Base-by-base conservation (phyloP, 305 asterid genomes). In the Fraxinus paxiana region DNA sequence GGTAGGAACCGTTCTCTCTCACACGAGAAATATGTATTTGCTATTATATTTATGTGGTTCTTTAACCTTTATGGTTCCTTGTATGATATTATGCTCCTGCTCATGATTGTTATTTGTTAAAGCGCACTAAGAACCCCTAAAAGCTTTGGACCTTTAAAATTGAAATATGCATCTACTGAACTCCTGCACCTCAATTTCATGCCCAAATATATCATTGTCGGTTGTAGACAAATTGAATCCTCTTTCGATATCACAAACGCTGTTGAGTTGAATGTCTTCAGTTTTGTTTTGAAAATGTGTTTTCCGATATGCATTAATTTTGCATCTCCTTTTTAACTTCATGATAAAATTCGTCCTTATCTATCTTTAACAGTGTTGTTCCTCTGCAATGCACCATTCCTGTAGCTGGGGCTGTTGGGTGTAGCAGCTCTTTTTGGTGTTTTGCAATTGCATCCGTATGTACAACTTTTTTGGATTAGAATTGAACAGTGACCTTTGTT, bases 1-100 rank as follows among this genome's bases (percentile, higher is more conserved):
- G 98, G 99, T 94, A 84, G 73, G 51, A 46, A 10, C 76, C 24
- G 76, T 63, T 75, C 30, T 73, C n/a, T 46, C 59, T 73, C 37
- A 65, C 43, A 30, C 48, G 63, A 17, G 67, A 79, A 48, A 54
- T 76, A 69, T 76, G 20, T 43, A 7, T 18, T 75, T 74, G 51
- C 77, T 85, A 22, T 72, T 82, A 56, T 51, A 12, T 18, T 59
- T n/a, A 51, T 20, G 24, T 34, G 48, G 54, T 67, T 79, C 73
- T 61, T 63, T 51, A 56, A 77, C 61, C 31, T 79, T 71, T 51
- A 73, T 56, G 43, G 67, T 78, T 35, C 54, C 41, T 30, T 0
- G 4, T 67, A 5, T 30, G 74, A 67, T 67, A 67, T 30, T 67
- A 5, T 67, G 31, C 70, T 22, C 33, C 70, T 28, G 74, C 8